Evolutionary conservation across 1,284 basidiomycete species (phyloP).

Genomic region (Pterulicium gracile): DNA sequence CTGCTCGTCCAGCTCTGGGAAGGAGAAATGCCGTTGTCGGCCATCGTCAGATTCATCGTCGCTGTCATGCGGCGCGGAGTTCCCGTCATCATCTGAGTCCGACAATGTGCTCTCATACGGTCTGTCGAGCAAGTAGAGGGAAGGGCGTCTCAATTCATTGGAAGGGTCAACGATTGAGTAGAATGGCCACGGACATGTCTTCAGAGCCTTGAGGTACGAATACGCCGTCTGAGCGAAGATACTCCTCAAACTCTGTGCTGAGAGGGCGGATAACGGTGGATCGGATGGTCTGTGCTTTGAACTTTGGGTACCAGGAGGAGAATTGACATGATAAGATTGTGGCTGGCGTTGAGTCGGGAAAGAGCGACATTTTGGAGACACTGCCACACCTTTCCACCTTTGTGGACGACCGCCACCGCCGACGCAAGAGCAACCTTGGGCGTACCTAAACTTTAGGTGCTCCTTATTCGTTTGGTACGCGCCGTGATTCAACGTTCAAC

Average conservation of each 20-base stretch:
- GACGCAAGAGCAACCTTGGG: no score
- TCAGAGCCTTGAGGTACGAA: conserved; percentile 80
- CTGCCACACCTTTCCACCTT: no score
- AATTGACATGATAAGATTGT: conserved; percentile 74
- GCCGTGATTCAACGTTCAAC: no score
- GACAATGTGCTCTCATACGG: conserved; percentile 44
- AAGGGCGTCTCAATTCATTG: conserved; percentile 14
- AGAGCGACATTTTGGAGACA: no score
- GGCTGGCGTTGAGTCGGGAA: conserved; percentile 38
- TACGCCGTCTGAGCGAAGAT: conserved; percentile 72
- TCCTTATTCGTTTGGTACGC: no score
- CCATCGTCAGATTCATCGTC: conserved; percentile 21
- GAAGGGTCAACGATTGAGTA: conserved; percentile 7
- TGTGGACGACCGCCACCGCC: no score
- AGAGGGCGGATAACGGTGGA: conserved; percentile 72
- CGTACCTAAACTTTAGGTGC: no score
- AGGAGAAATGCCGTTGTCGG: conserved; percentile 36
- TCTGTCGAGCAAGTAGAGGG: conserved; percentile 25
- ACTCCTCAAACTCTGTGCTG: conserved; percentile 53
- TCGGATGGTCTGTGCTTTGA: conserved; percentile 62
- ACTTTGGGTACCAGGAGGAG: conserved; percentile 80
- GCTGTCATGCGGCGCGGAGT: conserved; percentile 22
- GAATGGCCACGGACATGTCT: conserved; percentile 39
- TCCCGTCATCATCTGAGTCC: conserved; percentile 36
- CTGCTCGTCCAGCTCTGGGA: conserved; percentile 67